These are phyloP conservation scores for Xerocomus amazonicus DNA, from an alignment of 1,284 basidiomycete genomes.

Conservation along the genomic window DNA sequence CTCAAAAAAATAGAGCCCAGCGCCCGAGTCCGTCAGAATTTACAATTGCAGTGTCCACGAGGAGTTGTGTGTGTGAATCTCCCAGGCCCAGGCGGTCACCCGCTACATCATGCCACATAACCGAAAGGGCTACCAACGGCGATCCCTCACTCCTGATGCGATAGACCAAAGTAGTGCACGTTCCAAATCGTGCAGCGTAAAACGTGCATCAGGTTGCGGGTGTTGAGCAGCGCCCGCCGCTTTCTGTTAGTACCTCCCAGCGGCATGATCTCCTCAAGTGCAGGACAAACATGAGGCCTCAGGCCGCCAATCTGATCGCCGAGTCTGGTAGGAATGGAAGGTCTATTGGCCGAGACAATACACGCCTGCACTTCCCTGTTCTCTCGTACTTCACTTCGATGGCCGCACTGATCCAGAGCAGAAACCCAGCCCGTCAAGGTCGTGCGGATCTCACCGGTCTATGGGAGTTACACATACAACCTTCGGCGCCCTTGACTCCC, in stretches of 20 bases:
- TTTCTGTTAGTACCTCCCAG: too few relatives aligned
- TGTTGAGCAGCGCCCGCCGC: background rate
- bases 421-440: background rate
- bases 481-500: background rate
- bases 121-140: too few relatives aligned
- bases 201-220: background rate
- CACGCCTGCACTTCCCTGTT: slow-evolving; percentile 1
- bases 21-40: too few relatives aligned
- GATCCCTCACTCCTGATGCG: too few relatives aligned
- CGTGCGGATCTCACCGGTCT: background rate
- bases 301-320: background rate
- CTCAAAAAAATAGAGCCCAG: background rate
- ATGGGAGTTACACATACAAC: background rate
- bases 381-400: background rate
- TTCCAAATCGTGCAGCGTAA: background rate
- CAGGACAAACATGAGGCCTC: slow-evolving; percentile 11
- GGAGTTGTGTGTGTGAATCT: background rate
- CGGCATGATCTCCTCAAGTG: background rate
- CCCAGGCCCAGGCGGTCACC: background rate
- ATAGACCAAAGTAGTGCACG: too few relatives aligned
- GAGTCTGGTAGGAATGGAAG: slow-evolving; percentile 18
- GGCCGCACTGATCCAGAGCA: slow-evolving; percentile 1
- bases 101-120: too few relatives aligned
- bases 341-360: background rate
- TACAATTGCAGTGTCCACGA: background rate